Base-by-base conservation (phyloP, 768 basidiomycete species). In the Phlegmacium glaucopus region DNA sequence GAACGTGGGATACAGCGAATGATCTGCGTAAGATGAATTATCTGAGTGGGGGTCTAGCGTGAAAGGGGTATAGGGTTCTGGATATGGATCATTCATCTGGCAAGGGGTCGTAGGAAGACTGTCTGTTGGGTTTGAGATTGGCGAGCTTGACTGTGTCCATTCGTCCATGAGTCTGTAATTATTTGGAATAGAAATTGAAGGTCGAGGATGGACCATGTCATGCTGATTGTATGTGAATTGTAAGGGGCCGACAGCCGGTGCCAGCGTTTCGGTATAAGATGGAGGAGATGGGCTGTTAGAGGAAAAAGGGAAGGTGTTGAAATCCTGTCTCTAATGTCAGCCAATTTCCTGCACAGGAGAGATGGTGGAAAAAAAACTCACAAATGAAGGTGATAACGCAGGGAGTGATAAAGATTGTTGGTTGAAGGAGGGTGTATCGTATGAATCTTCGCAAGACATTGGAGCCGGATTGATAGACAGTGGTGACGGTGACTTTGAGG, bases 71-170 rank as follows among this genome's bases (percentile, higher is more conserved):
- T 60, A 65, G 17, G 54, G 40, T 37, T 66, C 66, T 6, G 60
- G 50, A 41, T 59, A 58, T 9, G 67, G 62, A 36, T 61, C 60
- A 38, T 48, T 53, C 35, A 63, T 51, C 43, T 61, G 66, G 10
- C 59, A 59, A 4, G 76, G 76, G 8, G 77, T 77, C 9, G 68
- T 50, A 4, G 77, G 75, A 39, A 68, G 62, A 51, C 72, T 77
- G 37, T 45, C 49, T 27, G 47, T 59, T 44, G 54, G 60, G 46
- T 51, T 52, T 29, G 75, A 72, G 26, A 69, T 60, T 0, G 76
- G 74, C 3, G 77, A 78, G 3, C 71, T 67, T 18, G 59, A 63
- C 13, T 68, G 69, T 8, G 70, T 67, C 76, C 77, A 78, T 42
- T 72, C 72, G 34, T 68, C 62, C 47, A 59, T 47, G 13, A 40